Evolutionary conservation across 2,329 filamentous ascomycete species (phyloP), one percentile per base, ranked within the genome.

Genomic region (Nemania serpens): DNA sequence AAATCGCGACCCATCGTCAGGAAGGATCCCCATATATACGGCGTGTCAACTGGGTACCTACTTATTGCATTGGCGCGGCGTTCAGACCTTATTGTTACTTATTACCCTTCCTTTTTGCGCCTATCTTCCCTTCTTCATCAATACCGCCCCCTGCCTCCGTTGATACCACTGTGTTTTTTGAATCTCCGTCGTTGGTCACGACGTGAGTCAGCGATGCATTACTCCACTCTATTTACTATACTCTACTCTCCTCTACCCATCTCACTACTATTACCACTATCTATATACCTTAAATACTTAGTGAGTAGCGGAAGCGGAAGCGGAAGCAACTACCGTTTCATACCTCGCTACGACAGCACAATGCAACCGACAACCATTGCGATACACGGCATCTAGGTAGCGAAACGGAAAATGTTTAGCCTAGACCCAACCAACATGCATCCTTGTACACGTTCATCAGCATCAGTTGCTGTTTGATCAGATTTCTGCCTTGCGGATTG

Each of bases 11-110:
- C 13, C 12, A 18, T 25, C 22, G n/a, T n/a, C n/a, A n/a, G 15
- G 50, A 17, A 15, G n/a, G 18, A 33, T 18, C 4, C 51, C 25
- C 45, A 49, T 67, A 69, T 65, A 71, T 66, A 68, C 62, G 59
- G 68, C 54, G 60, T 62, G 59, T 62, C 63, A 57, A 29, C 25
- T 7, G 25, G 25, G 25, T 29, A 57, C 72, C 75, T 59, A 56
- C 72, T 76, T 59, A 56, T 72, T 76, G 77, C 77, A 79, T 79
- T 74, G 76, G 75, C 63, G 64, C 59, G 70, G 72, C 70, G 72
- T 71, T 70, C 60, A 63, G 13, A 2, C 15, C 11, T 55, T 53
- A 20, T 36, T 41, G 61, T 46, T 33, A 41, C 41, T 53, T 66
- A 39, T 34, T 37, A 47, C 37, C 59, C 60, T 59, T 45, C 48